Evolutionary conservation across 208 protist genomes (phyloP), one percentile per base, ranked within the genome.

Genomic region (Trypanosoma cruzi): DNA sequence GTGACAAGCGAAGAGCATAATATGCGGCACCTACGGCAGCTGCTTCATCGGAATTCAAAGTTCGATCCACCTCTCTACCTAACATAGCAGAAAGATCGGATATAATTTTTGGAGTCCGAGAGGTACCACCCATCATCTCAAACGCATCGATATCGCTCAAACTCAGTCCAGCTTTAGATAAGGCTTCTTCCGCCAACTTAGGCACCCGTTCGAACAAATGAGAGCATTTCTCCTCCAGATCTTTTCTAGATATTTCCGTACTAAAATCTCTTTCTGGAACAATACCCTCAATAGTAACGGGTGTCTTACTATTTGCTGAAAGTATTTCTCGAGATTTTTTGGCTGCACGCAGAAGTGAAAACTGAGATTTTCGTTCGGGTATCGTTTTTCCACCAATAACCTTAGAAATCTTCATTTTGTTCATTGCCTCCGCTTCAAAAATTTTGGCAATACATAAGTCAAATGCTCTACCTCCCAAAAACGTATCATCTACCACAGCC

Each of bases 1-100:
- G 75, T n/a, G 88, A 90, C 5, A 96, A 65, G 34, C 83, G 81
- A 49, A 90, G 90, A 14, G 81, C 94, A 77, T 93, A 89, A 72
- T 95, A 97, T 26, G 74, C 88, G 2, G 94, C 89, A 53, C 93
- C 93, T 24, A 96, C 75, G 11, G 89, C 91, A 13, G 90, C 91
- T 52, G 90, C 84, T 72, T 97, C 93, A 60, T 97, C 93, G 76
- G 92, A 92, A 67, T 97, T 97, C 62, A 97, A 65, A 1, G 93
- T 97, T 31, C 90, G 80, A 56, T 94, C 84, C 26, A 95, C 82
- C 26, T 81, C 79, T 14, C 83, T 59, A 0, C 88, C 88, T 24
- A 90, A 63, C 3, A 80, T 60, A 14, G 48, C 50, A 20, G 85
- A 88, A 29, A 97, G 62, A 61, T 87, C 90, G 14, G 72, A 53